Evolutionary conservation across 768 basidiomycete species (phyloP), one percentile per base, ranked within the genome.

Genomic region (Exidia glandulosa): DNA sequence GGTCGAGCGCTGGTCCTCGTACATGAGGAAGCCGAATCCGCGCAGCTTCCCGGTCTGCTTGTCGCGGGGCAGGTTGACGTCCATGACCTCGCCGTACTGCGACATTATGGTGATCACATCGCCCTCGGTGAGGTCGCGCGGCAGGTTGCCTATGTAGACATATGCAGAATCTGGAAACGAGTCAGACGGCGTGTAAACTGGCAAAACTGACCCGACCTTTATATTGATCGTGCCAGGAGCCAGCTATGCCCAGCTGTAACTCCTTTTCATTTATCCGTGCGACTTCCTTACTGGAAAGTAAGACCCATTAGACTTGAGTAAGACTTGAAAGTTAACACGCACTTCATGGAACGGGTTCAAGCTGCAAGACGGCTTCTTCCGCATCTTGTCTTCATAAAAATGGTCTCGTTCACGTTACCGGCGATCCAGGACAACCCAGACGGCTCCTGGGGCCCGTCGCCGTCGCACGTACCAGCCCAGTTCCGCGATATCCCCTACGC

Each of bases 401-500:
- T 36, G 10, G 34, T 85, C 61, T 90, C 88, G 36, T 96, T 97
- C 75, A 80, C 83, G 57, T 79, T 97, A 36, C 94, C 94, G 45
- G 80, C 81, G 1, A 92, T 97, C 63, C 81, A 90, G 73, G 93
- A 95, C 71, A 94, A 91, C 74, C 86, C 87, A 37, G 93, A 94
- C 66, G 92, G 90, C 33, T 89, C 90, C 59, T 97, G 94, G 94
- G 92, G 92, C 1, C 84, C 84, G 5, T 90, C 93, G 5, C 83
- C 87, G 3, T 81, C 86, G 0, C 87, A 89, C 71, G 76, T 94
- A 25, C 94, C 95, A 1, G 79, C 87, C 50, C 86, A 92, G 63
- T 97, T 95, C 76, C 94, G 94, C 75, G 96, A 97, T 67, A 96
- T 98, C 62, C 96, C 96, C 52, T 99, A 98, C 70, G 94, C 95